These are phyloP conservation scores for Starmerella floris DNA, from an alignment of 805 yeast genomes.

Conservation along the genomic window DNA sequence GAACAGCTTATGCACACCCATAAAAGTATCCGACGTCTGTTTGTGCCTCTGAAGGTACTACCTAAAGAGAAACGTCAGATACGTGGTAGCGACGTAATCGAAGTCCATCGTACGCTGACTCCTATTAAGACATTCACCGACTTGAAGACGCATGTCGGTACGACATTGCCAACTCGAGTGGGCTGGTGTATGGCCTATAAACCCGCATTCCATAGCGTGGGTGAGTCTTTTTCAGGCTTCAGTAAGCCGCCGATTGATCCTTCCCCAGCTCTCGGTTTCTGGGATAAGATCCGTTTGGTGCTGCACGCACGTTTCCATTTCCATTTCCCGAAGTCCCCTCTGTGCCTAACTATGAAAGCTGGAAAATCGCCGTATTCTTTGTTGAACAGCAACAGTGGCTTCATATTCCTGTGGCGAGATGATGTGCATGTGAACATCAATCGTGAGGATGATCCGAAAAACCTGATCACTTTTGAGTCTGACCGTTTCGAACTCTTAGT, in stretches of 20 bases:
- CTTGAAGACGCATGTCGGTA: conserved; percentile 40
- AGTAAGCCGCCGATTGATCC: conserved; percentile 86
- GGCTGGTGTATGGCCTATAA: conserved; percentile 79
- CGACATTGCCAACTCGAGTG: conserved; percentile 48
- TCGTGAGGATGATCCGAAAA: conserved; percentile 51
- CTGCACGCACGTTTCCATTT: conserved; percentile 60
- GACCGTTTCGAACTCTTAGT: conserved; percentile 53
- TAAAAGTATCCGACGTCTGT: conserved; percentile 44
- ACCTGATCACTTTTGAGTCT: conserved; percentile 52
- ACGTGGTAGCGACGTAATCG: conserved; percentile 37
- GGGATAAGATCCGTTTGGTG: conserved; percentile 75
- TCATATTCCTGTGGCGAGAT: conserved; percentile 56
- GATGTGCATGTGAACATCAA: conserved; percentile 50
- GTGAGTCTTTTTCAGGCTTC: conserved; percentile 65
- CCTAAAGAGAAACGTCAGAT: conserved; percentile 29
- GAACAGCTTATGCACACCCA: conserved; percentile 45
- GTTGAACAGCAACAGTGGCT: conserved; percentile 59
- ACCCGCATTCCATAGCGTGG: conserved; percentile 69
- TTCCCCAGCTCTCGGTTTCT: conserved; percentile 70
- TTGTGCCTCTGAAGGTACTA: conserved; percentile 47
- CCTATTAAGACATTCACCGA: conserved; percentile 60
- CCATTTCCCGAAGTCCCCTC: conserved; percentile 36
- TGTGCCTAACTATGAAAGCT: conserved; percentile 41
- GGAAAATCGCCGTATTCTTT: conserved; percentile 67
- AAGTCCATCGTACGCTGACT: conserved; percentile 62